These are phyloP conservation scores for Sporothrix pallida DNA, from an alignment of 2,329 filamentous ascomycete genomes.

Conservation along the genomic window DNA sequence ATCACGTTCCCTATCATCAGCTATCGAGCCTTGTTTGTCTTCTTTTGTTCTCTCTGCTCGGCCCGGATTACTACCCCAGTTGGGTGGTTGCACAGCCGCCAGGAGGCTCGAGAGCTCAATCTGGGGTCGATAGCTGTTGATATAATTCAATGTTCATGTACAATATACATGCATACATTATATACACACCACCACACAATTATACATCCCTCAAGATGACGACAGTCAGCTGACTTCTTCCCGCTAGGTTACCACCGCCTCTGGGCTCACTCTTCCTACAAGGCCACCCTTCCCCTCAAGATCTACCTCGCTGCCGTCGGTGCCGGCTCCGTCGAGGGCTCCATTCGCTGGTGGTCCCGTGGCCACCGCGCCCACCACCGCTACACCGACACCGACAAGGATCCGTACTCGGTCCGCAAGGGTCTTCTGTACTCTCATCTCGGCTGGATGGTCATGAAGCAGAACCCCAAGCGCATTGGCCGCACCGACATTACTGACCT, in stretches of 20 bases:
- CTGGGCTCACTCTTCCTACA: slow-evolving; percentile 86
- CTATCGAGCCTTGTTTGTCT: background rate
- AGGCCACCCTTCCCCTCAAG: slow-evolving; percentile 74
- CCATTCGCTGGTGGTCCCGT: slow-evolving; percentile 86
- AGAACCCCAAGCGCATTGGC: slow-evolving; percentile 87
- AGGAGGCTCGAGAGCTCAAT: background rate
- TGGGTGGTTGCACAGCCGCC: slow-evolving; percentile 2
- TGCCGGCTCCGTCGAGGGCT: slow-evolving; percentile 83
- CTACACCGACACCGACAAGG: slow-evolving; percentile 91
- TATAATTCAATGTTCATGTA: no score
- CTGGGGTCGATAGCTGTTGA: background rate
- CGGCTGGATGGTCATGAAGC: slow-evolving; percentile 93
- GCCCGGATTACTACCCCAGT: background rate
- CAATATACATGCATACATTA: no score
- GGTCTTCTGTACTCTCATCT: slow-evolving; percentile 83
- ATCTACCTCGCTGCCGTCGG: slow-evolving; percentile 83
- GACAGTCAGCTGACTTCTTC: background rate
- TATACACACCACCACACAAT: no score
- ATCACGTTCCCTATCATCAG: background rate
- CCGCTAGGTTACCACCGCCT: slow-evolving; percentile 73
- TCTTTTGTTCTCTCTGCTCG: background rate
- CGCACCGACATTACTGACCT: slow-evolving; percentile 87
- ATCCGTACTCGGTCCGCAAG: slow-evolving; percentile 90
- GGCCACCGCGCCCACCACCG: slow-evolving; percentile 88
- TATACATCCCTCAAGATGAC: background rate